phyloP scores from a whole-genome alignment of 2,329 filamentous ascomycete genomes.

The Coniochaeta pulveracea region DNA sequence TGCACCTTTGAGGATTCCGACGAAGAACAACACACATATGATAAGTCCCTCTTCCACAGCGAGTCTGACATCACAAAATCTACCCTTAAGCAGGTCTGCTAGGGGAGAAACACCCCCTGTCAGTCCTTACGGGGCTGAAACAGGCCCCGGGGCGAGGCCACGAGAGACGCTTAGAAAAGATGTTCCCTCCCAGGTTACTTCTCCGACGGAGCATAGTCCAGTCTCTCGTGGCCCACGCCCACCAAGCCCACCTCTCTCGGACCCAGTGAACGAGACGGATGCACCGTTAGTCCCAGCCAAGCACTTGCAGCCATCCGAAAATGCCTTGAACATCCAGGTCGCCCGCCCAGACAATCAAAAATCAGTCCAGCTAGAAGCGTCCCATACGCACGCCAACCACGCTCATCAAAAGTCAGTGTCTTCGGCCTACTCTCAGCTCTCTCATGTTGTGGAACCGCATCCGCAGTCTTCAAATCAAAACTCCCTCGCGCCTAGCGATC shows the following conservation, averaged over 20 bases:
- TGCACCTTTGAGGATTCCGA: slow-evolving; percentile 44
- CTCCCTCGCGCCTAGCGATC: slow-evolving; percentile 18
- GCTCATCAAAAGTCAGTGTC: slow-evolving; percentile 17
- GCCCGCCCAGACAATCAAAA: slow-evolving; percentile 5
- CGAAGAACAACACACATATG: slow-evolving; percentile 33
- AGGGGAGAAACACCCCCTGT: slow-evolving; percentile 18
- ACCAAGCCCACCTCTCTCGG: slow-evolving; percentile 26
- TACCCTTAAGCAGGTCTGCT: slow-evolving; percentile 6
- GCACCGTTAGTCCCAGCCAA: slow-evolving; percentile 12
- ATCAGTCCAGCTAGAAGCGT: slow-evolving; percentile 13
- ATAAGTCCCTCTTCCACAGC: slow-evolving; percentile 12
- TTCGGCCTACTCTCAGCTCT: slow-evolving; percentile 19
- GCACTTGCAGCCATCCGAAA: slow-evolving; percentile 9
- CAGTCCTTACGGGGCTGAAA: slow-evolving; percentile 19
- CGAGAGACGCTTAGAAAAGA: slow-evolving; percentile 21
- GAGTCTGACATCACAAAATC: slow-evolving; percentile 6
- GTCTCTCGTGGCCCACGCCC: slow-evolving; percentile 15
- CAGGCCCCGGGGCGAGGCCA: slow-evolving; percentile 9
- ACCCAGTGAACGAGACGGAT: slow-evolving; percentile 11
- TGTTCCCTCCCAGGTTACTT: slow-evolving; percentile 18
- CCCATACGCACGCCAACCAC: slow-evolving; percentile 14
- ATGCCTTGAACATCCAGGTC: slow-evolving; percentile 6
- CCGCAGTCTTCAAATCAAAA: slow-evolving; percentile 9
- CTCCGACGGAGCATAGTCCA: slow-evolving; percentile 10
- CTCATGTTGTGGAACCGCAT: slow-evolving; percentile 9